Conservation (phyloP, 1,284 basidiomycete species). For the Cryptococcus sp. region DNA sequence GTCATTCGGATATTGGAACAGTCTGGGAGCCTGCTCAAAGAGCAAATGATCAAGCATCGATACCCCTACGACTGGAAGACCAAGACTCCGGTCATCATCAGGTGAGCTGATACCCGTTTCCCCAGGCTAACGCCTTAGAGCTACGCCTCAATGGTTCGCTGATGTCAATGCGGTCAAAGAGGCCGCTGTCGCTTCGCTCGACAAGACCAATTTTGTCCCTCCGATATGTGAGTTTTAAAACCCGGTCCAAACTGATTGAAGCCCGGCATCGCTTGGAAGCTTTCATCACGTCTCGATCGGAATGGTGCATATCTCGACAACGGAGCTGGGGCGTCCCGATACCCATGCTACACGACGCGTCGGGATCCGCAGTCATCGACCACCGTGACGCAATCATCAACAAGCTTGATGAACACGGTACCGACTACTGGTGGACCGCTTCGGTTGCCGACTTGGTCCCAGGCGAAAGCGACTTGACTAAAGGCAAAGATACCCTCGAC, state of each 20-base stretch:
- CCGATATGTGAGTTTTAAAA: conserved; percentile 57
- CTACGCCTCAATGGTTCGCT: conserved; percentile 97
- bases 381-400: conserved; percentile 73
- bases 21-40: conserved; percentile 58
- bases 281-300: conserved; percentile 79
- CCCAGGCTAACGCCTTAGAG: conserved; percentile 52
- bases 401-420: conserved; percentile 67
- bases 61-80: conserved; percentile 99
- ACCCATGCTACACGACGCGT: conserved; percentile 73
- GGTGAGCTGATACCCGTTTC: conserved; percentile 52
- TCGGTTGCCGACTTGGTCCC: conserved; percentile 76
- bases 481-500: conserved; percentile 92
- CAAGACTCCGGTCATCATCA: conserved; percentile 82
- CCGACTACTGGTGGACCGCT: conserved; percentile 87
- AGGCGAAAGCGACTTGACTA: conserved; percentile 54
- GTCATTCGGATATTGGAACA: conserved; percentile 61
- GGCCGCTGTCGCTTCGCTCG: conserved; percentile 64
- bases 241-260: conserved; percentile 35
- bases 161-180: conserved; percentile 80
- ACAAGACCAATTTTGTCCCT: conserved; percentile 73
- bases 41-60: conserved; percentile 71
- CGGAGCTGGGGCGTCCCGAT: conserved; percentile 98
- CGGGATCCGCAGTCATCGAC: conserved; percentile 58
- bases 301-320: conserved; percentile 99
- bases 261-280: conserved; percentile 78